Base-by-base conservation (phyloP, 441 rosid species). In the Croton laevigatus region DNA sequence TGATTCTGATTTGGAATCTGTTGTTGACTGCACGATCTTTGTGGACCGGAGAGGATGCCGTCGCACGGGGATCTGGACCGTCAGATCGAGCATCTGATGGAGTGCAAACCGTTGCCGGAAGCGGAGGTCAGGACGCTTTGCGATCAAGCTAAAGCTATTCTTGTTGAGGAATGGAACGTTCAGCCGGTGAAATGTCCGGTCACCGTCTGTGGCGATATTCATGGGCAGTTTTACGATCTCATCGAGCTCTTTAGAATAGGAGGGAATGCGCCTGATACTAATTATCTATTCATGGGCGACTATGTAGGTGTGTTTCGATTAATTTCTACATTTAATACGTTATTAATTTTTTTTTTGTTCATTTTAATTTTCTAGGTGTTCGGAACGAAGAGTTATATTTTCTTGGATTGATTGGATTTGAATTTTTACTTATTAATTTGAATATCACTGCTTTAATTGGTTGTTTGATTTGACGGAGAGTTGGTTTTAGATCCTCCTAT, bases 121-220 rank as follows among this genome's bases (percentile, higher is more conserved):
- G 87, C 85, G 67, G 99, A 95, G 84, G 99, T 93, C 66, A 89
- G 85, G 93, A 80, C 84, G 69, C 93, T 95, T 0, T 93, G 99
- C 83, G 98, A 95, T 72, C 98, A 95, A 77, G 98, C 98, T 23
- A 85, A 87, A 66, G 95, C 97, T 74, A 87, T 95, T 74, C 89
- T 95, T 14, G 95, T 93, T 40, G 99, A 95, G 83, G 99, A 95
- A 81, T 93, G 96, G 96, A 95, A 95, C 90, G 97, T 95, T 71
- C 99, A 95, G 81, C 94, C 97, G 46, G 98, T 95, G 48, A 95
- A 93, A 82, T 95, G 99, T 82, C 99, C 99, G 36, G 99, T 94
- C 65, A 94, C 99, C 62, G 93, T 92, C n/a, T 94, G 98, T 69
- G 99, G 99, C 17, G 99, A 94, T 80, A 94, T 94, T 68, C 99